phyloP scores from a whole-genome alignment of 148 eudicot species.

The Chenopodium berlandieri region DNA sequence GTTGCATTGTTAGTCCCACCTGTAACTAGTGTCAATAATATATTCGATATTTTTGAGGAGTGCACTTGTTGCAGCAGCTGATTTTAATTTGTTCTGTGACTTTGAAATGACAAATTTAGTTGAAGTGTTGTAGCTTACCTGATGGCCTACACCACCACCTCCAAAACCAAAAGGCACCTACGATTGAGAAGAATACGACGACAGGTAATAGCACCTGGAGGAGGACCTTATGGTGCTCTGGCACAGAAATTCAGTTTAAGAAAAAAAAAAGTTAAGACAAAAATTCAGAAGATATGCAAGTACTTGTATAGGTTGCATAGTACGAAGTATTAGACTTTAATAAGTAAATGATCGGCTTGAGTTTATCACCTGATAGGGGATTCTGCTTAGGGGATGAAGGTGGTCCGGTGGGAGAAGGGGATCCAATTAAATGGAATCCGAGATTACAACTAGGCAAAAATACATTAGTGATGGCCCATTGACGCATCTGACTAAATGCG shows the following conservation, averaged over 20 bases:
- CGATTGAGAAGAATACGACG: not conserved
- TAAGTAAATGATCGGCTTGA: no score
- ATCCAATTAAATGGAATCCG: slow-evolving; percentile 22
- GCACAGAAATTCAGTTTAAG: not conserved
- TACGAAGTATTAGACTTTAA: no score
- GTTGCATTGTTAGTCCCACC: not conserved
- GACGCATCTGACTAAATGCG: not conserved
- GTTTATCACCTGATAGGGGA: slow-evolving; percentile 11
- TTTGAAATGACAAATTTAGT: not conserved
- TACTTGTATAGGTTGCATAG: no score
- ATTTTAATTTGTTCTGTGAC: no score
- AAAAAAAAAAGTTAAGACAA: not conserved
- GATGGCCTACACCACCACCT: not conserved
- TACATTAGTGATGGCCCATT: slow-evolving; percentile 11
- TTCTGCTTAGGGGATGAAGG: not conserved
- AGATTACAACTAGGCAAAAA: slow-evolving; percentile 36
- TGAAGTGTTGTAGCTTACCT: not conserved
- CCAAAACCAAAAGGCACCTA: slow-evolving; percentile 10
- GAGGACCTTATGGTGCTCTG: not conserved
- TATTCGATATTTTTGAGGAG: not conserved
- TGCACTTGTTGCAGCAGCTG: not conserved
- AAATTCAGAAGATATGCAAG: not conserved
- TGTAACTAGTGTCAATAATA: not conserved
- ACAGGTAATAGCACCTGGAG: not conserved
- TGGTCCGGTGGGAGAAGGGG: not conserved